Base-by-base conservation (phyloP, 768 basidiomycete genomes). In the Collybiopsis confluens region DNA sequence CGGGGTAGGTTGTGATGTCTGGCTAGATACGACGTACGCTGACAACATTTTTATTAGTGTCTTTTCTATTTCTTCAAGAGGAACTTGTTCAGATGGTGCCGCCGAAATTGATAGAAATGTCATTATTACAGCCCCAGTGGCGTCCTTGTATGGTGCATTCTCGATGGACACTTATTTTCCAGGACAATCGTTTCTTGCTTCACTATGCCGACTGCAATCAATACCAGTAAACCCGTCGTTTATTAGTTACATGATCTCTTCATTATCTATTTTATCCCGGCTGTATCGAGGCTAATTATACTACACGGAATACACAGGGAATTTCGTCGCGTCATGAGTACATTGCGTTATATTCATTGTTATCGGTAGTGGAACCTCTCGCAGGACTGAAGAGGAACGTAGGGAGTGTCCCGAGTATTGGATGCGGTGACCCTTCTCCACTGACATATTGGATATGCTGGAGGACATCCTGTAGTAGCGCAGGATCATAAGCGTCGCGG, bases 61-160 rank as follows among this genome's bases (percentile, higher is more conserved):
- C 64, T 92, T 59, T 90, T 64, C 67, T 92, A 92, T 73, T 89
- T 83, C 77, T 79, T 91, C 75, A 88, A 80, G 69, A 81, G 89
- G 58, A 90, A 91, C 68, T 68, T 92, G 47, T 92, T 90, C 81
- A 75, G 86, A 59, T 87, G 78, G 68, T 92, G 86, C 79, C 80
- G 90, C 61, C 80, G 76, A 62, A 88, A 85, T 63, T 92, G 70
- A 76, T 15, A 16, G n/a, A 48, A 26, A 45, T 35, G 16, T 36
- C 48, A n/a, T 18, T 38, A 46, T 46, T 53, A 47, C 27, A 52
- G 54, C 36, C 16, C 37, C n/a, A 20, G 9, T 24, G 30, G 23
- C 37, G 47, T 21, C 30, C 28, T 23, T 23, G 45, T 30, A 46
- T 35, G 45, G 33, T 45, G 24, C 36, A 45, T 13, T 33, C 30